Conservation (phyloP, 2,329 filamentous ascomycete genomes). For the Fusarium praegraminearum region DNA sequence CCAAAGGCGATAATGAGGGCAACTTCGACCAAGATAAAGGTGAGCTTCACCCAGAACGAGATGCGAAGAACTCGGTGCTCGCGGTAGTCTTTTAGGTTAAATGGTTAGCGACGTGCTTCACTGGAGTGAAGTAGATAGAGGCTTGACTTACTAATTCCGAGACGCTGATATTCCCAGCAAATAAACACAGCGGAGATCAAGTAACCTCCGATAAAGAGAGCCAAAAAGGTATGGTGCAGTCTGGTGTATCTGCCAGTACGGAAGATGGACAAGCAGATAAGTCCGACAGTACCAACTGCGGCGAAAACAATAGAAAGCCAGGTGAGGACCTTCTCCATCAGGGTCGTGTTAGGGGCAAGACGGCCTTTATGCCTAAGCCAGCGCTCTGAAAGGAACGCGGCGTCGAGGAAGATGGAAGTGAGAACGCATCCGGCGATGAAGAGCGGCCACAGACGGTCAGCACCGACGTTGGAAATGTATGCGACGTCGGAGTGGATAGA, state of each 20-base stretch:
- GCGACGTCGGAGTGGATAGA: slow-evolving; percentile 68
- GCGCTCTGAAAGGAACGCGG: slow-evolving; percentile 83
- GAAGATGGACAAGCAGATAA: slow-evolving; percentile 88
- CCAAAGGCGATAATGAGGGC: slow-evolving; percentile 80
- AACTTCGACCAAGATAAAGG: slow-evolving; percentile 85
- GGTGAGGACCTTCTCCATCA: slow-evolving; percentile 72
- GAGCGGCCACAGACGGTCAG: slow-evolving; percentile 74
- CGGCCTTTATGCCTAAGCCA: slow-evolving; percentile 86
- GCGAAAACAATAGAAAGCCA: slow-evolving; percentile 74
- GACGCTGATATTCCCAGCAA: slow-evolving; percentile 88
- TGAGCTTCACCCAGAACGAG: slow-evolving; percentile 89
- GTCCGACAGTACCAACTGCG: slow-evolving; percentile 78
- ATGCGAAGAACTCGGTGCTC: slow-evolving; percentile 77
- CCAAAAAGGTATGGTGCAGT: slow-evolving; percentile 81
- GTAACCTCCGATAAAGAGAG: slow-evolving; percentile 88
- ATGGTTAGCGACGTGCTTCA: slow-evolving; percentile 3
- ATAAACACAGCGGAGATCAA: slow-evolving; percentile 87
- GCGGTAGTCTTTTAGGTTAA: slow-evolving; percentile 71
- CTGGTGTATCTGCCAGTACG: slow-evolving; percentile 77
- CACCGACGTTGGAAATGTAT: slow-evolving; percentile 78
- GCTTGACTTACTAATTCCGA: slow-evolving; percentile 73
- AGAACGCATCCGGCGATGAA: slow-evolving; percentile 79
- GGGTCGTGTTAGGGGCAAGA: slow-evolving; percentile 75
- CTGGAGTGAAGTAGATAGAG: background rate
- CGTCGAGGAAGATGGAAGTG: slow-evolving; percentile 83